Conservation (phyloP, 257 asterid genomes). For the Schizonepeta tenuifolia region DNA sequence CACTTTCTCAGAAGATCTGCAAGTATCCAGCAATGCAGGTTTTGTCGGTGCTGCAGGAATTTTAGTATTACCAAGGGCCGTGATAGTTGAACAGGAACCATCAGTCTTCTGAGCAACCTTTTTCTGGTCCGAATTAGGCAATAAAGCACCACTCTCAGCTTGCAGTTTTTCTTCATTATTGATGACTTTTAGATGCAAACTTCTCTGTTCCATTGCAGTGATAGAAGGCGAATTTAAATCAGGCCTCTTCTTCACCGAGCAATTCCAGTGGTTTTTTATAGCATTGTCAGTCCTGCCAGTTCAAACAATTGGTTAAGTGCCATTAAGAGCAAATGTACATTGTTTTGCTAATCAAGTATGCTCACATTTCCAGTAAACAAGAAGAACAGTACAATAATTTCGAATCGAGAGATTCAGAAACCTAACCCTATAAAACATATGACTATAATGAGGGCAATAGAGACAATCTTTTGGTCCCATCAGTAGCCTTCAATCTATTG, state of each 20-base stretch:
- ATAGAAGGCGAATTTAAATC: constrained; percentile 48
- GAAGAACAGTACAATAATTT: constrained; percentile 3
- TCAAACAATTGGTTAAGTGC: constrained; percentile 12
- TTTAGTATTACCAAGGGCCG: constrained; percentile 44
- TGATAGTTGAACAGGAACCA: constrained; percentile 48
- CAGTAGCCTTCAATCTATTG: too few relatives aligned
- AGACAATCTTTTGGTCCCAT: too few relatives aligned
- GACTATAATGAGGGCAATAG: not conserved
- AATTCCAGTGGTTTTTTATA: constrained; percentile 84
- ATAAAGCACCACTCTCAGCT: constrained; percentile 20
- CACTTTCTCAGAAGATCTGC: constrained; percentile 36
- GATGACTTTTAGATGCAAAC: constrained; percentile 28
- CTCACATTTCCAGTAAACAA: not conserved
- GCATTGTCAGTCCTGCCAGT: constrained; percentile 75
- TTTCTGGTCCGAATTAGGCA: constrained; percentile 34
- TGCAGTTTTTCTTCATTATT: constrained; percentile 38
- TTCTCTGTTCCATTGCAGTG: constrained; percentile 39
- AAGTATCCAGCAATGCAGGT: constrained; percentile 32
- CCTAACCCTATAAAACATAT: constrained; percentile 1
- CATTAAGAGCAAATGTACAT: constrained; percentile 2
- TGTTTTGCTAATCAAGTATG: constrained; percentile 5
- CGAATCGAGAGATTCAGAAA: constrained; percentile 26
- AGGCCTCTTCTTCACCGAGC: constrained; percentile 59
- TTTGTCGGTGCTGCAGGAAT: constrained; percentile 32
- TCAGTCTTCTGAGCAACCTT: constrained; percentile 30